Percentiles rank a stretch among this genome's conserved stretches.
Conservation (phyloP, 2,329 filamentous ascomycete species). For the Beauveria caledonica region DNA sequence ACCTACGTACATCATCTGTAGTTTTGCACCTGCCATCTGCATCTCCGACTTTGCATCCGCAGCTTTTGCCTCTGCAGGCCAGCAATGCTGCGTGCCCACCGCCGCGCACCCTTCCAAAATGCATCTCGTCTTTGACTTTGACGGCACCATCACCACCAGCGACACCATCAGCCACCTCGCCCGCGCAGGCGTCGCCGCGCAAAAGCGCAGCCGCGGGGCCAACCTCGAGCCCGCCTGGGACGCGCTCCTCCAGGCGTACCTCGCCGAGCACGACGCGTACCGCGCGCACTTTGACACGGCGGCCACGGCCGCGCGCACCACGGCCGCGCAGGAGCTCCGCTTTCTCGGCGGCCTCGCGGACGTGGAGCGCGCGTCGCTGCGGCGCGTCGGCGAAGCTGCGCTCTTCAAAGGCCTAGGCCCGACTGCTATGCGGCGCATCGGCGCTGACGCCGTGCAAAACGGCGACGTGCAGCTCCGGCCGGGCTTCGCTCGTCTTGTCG, state of each 20-base stretch:
- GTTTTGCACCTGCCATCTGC: too few species aligned
- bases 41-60: too few species aligned
- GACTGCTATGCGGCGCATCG: slow-evolving; percentile 29
- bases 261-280: slow-evolving; percentile 33
- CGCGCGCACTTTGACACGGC: slow-evolving; percentile 24
- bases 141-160: slow-evolving; percentile 47
- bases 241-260: slow-evolving; percentile 36
- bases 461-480: slow-evolving; percentile 28
- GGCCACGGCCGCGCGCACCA: slow-evolving; percentile 23
- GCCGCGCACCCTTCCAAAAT: slow-evolving; percentile 17
- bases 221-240: slow-evolving; percentile 35
- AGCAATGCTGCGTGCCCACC: not conserved
- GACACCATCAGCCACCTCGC: slow-evolving; percentile 46
- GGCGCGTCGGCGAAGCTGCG: slow-evolving; percentile 32
- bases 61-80: not conserved
- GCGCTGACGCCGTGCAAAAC: slow-evolving; percentile 25
- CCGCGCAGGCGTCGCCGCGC: slow-evolving; percentile 31
- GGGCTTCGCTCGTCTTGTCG: slow-evolving; percentile 31
- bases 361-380: slow-evolving; percentile 39
- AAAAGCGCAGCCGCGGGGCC: slow-evolving; percentile 18
- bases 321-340: slow-evolving; percentile 30
- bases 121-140: slow-evolving; percentile 49
- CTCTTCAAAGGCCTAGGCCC: slow-evolving; percentile 35
- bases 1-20: not conserved
- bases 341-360: slow-evolving; percentile 32